phyloP scores from a whole-genome alignment of 1,139 yeast species.

The Candida sanyaensis region DNA sequence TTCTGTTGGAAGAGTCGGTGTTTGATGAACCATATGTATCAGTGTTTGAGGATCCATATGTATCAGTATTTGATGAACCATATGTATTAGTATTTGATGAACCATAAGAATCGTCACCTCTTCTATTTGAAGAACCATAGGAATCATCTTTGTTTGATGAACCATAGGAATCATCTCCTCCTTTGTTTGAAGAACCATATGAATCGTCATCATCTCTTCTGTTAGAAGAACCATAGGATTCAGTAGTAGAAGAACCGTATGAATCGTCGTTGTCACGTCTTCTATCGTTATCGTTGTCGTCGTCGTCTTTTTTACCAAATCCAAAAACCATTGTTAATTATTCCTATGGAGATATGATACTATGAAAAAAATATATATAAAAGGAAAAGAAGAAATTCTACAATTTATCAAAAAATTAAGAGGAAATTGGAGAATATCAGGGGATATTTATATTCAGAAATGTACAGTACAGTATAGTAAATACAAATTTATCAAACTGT shows the following conservation, averaged over 20 bases:
- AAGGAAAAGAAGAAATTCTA: neutral
- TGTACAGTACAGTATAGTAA: too few relatives aligned
- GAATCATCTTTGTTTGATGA: conserved; percentile 20
- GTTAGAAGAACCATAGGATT: conserved; percentile 23
- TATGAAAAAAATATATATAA: neutral
- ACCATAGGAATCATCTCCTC: conserved; percentile 20
- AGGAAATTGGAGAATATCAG: too few relatives aligned
- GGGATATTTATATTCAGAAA: too few relatives aligned
- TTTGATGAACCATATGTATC: conserved; percentile 18
- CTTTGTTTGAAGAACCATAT: conserved; percentile 15
- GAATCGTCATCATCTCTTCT: conserved; percentile 18
- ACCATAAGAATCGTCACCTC: conserved; percentile 22
- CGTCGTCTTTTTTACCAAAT: conserved; percentile 24
- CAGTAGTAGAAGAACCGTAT: conserved; percentile 12
- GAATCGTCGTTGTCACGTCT: conserved; percentile 12
- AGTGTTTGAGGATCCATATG: conserved; percentile 18
- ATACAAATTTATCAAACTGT: too few relatives aligned
- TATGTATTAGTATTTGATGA: conserved; percentile 13
- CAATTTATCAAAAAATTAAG: too few relatives aligned
- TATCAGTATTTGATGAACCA: conserved; percentile 12
- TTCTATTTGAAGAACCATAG: conserved; percentile 24
- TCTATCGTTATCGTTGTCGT: conserved; percentile 9
- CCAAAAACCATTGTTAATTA: conserved; percentile 29
- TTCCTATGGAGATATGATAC: neutral
- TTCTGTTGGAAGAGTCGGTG: too few relatives aligned